Evolutionary conservation across 331 rosid genomes (phyloP).

Genomic region (Dryas integrifolia): DNA sequence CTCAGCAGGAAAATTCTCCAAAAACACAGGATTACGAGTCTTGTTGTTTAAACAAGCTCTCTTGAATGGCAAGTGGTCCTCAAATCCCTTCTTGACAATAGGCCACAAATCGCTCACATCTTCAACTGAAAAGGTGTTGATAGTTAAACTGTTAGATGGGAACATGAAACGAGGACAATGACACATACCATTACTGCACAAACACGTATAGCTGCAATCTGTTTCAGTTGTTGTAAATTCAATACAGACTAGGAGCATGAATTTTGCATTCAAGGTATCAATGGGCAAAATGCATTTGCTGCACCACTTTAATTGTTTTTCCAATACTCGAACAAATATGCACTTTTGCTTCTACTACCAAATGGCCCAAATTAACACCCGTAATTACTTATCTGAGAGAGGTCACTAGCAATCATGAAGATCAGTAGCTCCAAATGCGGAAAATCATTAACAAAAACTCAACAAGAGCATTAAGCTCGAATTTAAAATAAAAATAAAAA

Average conservation of each 20-base stretch:
- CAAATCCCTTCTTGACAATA: slow-evolving; percentile 72
- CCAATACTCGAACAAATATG: background rate
- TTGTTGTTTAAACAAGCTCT: slow-evolving; percentile 85
- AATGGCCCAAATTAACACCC: background rate
- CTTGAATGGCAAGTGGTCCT: slow-evolving; percentile 72
- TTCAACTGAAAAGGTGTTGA: slow-evolving; percentile 65
- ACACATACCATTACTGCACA: slow-evolving; percentile 5
- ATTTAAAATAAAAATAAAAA: background rate
- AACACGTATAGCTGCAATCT: background rate
- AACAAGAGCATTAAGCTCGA: slow-evolving; percentile 20
- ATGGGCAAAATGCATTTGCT: background rate
- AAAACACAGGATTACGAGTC: slow-evolving; percentile 70
- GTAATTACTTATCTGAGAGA: background rate
- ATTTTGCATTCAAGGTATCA: too few species aligned
- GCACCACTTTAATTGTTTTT: background rate
- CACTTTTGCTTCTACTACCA: background rate
- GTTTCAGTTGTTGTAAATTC: background rate
- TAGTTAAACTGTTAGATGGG: slow-evolving; percentile 17
- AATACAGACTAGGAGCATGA: background rate
- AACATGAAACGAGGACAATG: slow-evolving; percentile 14
- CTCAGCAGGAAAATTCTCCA: slow-evolving; percentile 73
- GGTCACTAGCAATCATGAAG: background rate
- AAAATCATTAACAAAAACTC: background rate
- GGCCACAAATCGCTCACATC: slow-evolving; percentile 99
- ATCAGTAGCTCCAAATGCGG: slow-evolving; percentile 30